These are phyloP conservation scores for Exsudoporus frostii DNA, from an alignment of 768 basidiomycete genomes.

Conservation along the genomic window DNA sequence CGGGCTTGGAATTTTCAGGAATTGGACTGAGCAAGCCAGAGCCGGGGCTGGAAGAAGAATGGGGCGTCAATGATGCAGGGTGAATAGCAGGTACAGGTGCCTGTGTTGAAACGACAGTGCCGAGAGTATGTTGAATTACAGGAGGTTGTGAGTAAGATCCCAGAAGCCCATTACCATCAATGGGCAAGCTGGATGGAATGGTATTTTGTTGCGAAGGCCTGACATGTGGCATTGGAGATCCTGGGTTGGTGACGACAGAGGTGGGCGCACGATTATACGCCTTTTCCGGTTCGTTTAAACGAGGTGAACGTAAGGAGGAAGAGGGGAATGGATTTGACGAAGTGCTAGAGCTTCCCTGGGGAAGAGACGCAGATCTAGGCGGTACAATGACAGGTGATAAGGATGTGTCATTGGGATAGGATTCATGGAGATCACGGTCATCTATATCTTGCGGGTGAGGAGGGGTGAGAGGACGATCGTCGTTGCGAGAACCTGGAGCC, in stretches of 20 bases:
- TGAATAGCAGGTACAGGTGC: conserved; percentile 9
- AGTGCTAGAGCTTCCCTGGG: conserved; percentile 7
- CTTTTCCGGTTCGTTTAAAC: conserved; percentile 12
- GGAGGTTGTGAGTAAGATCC: conserved; percentile 10
- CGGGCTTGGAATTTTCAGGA: conserved; percentile 33
- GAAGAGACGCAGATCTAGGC: conserved; percentile 20
- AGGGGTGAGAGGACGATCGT: conserved; percentile 23
- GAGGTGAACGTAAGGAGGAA: conserved; percentile 18
- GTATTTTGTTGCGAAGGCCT: conserved; percentile 9
- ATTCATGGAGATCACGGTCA: conserved; percentile 5
- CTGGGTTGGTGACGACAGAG: conserved; percentile 3
- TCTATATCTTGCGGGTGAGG: conserved; percentile 15
- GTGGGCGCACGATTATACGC: neutral
- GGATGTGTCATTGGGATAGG: neutral
- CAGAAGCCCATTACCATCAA: neutral
- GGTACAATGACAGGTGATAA: conserved; percentile 18
- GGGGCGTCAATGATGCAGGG: conserved; percentile 14
- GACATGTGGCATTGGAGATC: conserved; percentile 1
- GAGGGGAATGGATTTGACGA: conserved; percentile 7
- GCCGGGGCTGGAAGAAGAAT: conserved; percentile 18
- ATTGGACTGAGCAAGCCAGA: conserved; percentile 21
- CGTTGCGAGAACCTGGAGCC: conserved; percentile 8
- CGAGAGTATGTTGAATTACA: conserved; percentile 17
- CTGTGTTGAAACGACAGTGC: conserved; percentile 16
- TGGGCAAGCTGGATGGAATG: neutral